Base-by-base conservation (phyloP, 805 yeast genomes). In the Starmerella khaoyaiensis region DNA sequence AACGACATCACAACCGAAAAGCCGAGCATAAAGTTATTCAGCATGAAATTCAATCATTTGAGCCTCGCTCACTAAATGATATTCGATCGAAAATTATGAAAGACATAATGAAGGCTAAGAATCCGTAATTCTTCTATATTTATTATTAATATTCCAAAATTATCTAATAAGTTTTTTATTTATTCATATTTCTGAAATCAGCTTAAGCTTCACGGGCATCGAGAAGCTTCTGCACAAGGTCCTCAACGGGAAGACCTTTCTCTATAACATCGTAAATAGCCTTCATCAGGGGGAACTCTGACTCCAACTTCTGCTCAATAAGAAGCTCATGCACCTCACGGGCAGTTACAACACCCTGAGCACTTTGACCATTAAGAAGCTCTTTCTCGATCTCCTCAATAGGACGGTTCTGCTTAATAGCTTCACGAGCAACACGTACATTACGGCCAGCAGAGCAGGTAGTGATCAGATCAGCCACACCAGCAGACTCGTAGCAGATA, bases 361-460 rank as follows among this genome's bases (percentile, higher is more conserved):
- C 93, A 32, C 90, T 77, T 68, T 86, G 96, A 36, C 98, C 98
- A 58, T 90, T 84, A 51, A 90, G 68, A 51, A 90, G 65, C 56
- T 71, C 79, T 61, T 72, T 75, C 64, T 90, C 98, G 39, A 90
- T 79, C 52, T 76, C 84, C 55, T 68, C 65, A 31, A 94, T 90
- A 43, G 73, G 60, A 53, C 74, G 80, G 44, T 79, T 78, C 43
- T 84, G 68, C 59, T 73, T 68, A 41, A 93, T 87, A 80, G 82
- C 79, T 59, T 72, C 76, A 51, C 70, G 74, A 36, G 90, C 96
- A 44, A 90, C 94, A 58, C 79, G 72, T 51, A 81, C 94, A 64
- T 90, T 90, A 67, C 98, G 75, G 56, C 98, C 98, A 56, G 96
- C 96, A 15, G 93, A 72, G 65, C 98, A 90, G 14, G 98, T 84